Evolutionary conservation across 1,139 yeast species (phyloP).

Genomic region (Meyerozyma elateridarum): DNA sequence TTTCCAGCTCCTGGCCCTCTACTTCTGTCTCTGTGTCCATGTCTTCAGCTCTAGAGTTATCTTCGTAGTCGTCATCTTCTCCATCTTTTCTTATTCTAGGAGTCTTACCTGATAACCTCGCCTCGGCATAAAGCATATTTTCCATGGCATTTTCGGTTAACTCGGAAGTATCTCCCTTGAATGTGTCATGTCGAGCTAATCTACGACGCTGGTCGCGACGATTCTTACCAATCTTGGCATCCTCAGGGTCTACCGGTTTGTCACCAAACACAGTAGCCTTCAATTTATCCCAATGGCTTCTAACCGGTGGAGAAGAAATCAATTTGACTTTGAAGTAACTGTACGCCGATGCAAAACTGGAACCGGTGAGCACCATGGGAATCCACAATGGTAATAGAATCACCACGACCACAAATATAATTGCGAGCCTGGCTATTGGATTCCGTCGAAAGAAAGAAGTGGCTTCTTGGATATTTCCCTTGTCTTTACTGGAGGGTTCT

Average conservation of each 20-base stretch:
- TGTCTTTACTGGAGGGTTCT: conserved; percentile 13
- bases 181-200: conserved; percentile 30
- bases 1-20: conserved; percentile 15
- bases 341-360: conserved; percentile 32
- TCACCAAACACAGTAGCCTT: conserved; percentile 29
- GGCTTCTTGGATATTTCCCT: conserved; percentile 35
- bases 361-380: conserved; percentile 45
- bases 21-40: conserved; percentile 6
- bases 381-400: conserved; percentile 50
- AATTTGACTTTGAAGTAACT: conserved; percentile 32
- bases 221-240: conserved; percentile 29
- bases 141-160: conserved; percentile 37
- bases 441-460: conserved; percentile 32
- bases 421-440: conserved; percentile 23
- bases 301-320: conserved; percentile 20
- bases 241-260: conserved; percentile 28
- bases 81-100: conserved; percentile 6
- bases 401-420: conserved; percentile 27
- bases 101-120: conserved; percentile 14
- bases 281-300: conserved; percentile 33
- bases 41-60: conserved; percentile 1
- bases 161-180: conserved; percentile 41
- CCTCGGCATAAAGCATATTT: conserved; percentile 36
- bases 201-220: conserved; percentile 26
- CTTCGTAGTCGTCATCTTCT: conserved; percentile 10